Conservation (phyloP, 2,329 filamentous ascomycete species). For the Phyllosticta citrichinensis region DNA sequence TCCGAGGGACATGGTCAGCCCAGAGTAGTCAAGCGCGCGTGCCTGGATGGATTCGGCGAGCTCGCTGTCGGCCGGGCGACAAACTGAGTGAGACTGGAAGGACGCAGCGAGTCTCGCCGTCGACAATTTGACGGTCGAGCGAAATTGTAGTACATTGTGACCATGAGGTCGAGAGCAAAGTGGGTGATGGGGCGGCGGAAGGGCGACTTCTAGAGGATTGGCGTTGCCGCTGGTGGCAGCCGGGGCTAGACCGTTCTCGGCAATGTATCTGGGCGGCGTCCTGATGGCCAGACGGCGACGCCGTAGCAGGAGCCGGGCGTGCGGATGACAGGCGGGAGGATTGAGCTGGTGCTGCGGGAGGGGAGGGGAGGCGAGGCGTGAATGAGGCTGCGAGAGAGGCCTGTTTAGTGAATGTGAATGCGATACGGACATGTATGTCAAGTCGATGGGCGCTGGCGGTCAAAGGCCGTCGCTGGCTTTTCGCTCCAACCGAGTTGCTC, state of each 20-base stretch:
- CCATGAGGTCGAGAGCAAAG: not conserved
- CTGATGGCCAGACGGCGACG: not conserved
- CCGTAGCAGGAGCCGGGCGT: not conserved
- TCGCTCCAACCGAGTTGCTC: not conserved
- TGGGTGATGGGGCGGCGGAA: not conserved
- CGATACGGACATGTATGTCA: not conserved
- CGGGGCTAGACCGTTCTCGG: not conserved
- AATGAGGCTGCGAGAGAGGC: not conserved
- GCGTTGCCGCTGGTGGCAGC: not conserved
- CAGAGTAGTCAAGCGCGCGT: not conserved
- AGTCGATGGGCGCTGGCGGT: no score
- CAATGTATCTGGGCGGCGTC: not conserved
- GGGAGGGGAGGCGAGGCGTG: not conserved
- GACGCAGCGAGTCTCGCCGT: not conserved
- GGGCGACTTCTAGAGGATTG: not conserved
- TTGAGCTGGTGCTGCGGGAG: not conserved
- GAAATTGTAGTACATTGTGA: not conserved
- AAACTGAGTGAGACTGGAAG: not conserved
- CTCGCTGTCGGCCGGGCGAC: not conserved
- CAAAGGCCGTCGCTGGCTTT: not conserved
- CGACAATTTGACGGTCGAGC: not conserved
- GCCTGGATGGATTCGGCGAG: constrained; percentile 2
- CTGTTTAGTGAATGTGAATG: no score
- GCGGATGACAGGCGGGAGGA: not conserved
- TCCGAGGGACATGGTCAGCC: not conserved